A percentile compares a stretch with the other conserved stretches of the same genome.
Evolutionary conservation across 2,329 filamentous ascomycete genomes (phyloP).

Genomic region (Diaporthe destruens): DNA sequence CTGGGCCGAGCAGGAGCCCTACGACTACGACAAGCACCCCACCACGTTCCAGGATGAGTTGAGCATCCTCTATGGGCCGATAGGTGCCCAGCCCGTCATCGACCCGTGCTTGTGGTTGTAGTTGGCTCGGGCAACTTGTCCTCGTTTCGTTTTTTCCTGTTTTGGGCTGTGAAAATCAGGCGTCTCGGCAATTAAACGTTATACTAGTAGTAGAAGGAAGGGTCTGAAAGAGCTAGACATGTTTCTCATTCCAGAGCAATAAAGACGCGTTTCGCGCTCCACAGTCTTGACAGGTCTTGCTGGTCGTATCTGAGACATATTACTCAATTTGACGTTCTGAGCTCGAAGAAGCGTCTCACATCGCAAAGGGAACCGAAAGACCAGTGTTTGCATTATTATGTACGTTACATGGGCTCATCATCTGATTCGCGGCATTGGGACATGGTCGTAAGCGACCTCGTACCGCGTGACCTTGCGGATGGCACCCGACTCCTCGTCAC

Average conservation of each 20-base stretch:
- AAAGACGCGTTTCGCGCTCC: neutral
- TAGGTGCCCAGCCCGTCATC: conserved; percentile 35
- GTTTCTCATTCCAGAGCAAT: conserved; percentile 10
- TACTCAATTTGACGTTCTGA: neutral
- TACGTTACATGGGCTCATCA: neutral
- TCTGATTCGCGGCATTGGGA: neutral
- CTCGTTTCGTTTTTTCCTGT: neutral
- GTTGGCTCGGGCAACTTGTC: neutral
- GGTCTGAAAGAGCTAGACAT: conserved; percentile 3
- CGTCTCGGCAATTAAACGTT: conserved; percentile 1
- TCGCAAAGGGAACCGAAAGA: neutral
- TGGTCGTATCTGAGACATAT: neutral
- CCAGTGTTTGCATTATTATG: neutral
- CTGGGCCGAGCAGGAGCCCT: conserved; percentile 30
- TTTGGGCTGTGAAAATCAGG: neutral
- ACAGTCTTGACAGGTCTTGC: neutral
- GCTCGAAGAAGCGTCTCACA: neutral
- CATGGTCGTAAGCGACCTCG: conserved; percentile 15
- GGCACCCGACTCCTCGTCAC: neutral
- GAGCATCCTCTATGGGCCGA: conserved; percentile 30
- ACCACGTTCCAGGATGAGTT: conserved; percentile 38
- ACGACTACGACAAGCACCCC: conserved; percentile 23
- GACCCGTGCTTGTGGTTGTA: conserved; percentile 37
- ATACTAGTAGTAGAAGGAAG: neutral
- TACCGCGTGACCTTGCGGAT: conserved; percentile 24